Evolutionary conservation across 768 basidiomycete species (phyloP), one percentile per base, ranked within the genome.

Genomic region (Melanogaster broomeanus): DNA sequence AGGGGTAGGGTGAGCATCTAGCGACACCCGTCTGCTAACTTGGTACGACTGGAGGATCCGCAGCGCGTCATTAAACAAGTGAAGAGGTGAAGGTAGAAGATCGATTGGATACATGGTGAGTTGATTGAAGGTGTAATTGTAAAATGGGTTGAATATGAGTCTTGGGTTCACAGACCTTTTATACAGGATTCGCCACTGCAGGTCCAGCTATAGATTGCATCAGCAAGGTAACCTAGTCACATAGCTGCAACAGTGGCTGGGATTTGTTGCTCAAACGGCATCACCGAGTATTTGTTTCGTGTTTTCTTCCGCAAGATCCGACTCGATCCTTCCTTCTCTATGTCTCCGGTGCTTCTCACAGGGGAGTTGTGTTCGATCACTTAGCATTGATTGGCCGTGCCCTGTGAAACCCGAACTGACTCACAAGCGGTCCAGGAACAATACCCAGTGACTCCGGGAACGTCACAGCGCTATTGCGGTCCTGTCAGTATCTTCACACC

Each of bases 61-160:
- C 19, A 80, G 52, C 13, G 74, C 75, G 15, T 81, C 72, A 37
- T 73, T 71, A 53, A 83, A 66, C 51, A 84, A 69, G 19, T 79
- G 73, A 40, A 77, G 71, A 22, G 83, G 82, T 2, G 80, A 79
- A 24, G 81, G 80, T 53, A 85, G 71, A 51, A 84, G 61, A 57
- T 74, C 63, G 31, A 67, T 49, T 10, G 60, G 58, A 49, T 60
- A 56, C 67, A 69, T 69, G 52, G 53, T 39, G 31, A 50, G 46
- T 51, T 38, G 55, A 45, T 38, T 44, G 46, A 47, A 21, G 48
- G 33, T 40, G 18, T 45, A 49, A n/a, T 40, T n/a, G 21, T 21
- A 30, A 42, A 42, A 51, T 56, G 61, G 43, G 42, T 51, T 28
- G 44, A 24, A 52, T 41, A 38, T 16, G 10, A 34, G 41, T 44